These are phyloP conservation scores for Penicillium herquei DNA, from an alignment of 495 filamentous ascomycete species.

Conservation along the genomic window DNA sequence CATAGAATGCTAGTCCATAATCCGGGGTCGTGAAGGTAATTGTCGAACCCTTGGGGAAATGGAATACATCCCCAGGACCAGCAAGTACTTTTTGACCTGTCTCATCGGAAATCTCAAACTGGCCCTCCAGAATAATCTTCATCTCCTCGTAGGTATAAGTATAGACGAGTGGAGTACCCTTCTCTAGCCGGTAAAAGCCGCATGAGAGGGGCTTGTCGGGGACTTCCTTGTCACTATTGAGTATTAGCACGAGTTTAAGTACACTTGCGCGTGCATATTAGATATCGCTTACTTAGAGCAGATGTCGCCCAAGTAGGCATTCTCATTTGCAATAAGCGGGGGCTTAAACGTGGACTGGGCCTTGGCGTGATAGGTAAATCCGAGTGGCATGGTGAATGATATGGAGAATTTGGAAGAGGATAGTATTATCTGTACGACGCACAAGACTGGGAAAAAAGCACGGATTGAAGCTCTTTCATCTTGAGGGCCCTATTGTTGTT, in stretches of 20 bases:
- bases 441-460: too few species aligned
- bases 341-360: slow-evolving; percentile 66
- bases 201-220: slow-evolving; percentile 62
- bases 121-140: slow-evolving; percentile 79
- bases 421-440: neutral
- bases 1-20: slow-evolving; percentile 70
- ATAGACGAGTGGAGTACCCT: slow-evolving; percentile 71
- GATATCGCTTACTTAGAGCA: slow-evolving; percentile 47
- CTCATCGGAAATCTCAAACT: slow-evolving; percentile 71
- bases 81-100: slow-evolving; percentile 67
- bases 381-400: slow-evolving; percentile 27
- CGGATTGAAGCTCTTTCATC: too few species aligned
- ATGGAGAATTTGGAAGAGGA: neutral
- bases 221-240: slow-evolving; percentile 52
- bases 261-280: neutral
- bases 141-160: slow-evolving; percentile 75
- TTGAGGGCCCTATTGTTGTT: too few species aligned
- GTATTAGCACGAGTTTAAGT: slow-evolving; percentile 2
- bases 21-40: slow-evolving; percentile 72
- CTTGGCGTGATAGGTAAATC: slow-evolving; percentile 53
- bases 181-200: slow-evolving; percentile 74
- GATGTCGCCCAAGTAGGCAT: slow-evolving; percentile 70
- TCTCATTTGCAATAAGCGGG: slow-evolving; percentile 71
- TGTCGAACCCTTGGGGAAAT: slow-evolving; percentile 72
- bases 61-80: slow-evolving; percentile 70